Evolutionary conservation across 345 rosid species (phyloP), one percentile per base, ranked within the genome.

Genomic region (Citrus australasica): DNA sequence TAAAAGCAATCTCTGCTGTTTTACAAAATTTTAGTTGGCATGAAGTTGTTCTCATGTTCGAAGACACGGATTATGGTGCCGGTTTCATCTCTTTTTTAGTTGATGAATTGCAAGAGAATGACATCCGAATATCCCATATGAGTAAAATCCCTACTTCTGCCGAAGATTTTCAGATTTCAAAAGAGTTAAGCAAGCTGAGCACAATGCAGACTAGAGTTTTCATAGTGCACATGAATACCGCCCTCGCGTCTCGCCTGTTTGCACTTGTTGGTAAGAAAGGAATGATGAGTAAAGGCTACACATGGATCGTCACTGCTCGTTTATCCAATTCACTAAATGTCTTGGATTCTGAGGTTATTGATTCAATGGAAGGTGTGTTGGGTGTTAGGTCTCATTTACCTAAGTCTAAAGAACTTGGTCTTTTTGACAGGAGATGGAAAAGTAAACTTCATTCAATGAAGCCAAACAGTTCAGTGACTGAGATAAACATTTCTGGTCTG

Each of bases 281-380:
- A 40, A 82, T 88, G 89, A 82, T 85, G 73, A 80, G 80, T 24
- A 69, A 63, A 55, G 80, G 80, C 63, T 83, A 79, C 17, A 83
- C 67, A 1, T 86, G 91, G 91, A 76, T 88, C 35, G 27, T 85
- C 59, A 88, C 88, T 0, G 75, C 78, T 63, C 86, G 83, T 9
- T 7, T 73, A 13, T 67, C 81, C 1, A 33, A 78, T 73, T 73
- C 73, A 27, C 60, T 78, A 27, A 56, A 46, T 40, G 66, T 61
- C 14, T 17, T 76, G 28, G 51, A 38, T 22, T 0, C 19, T 11
- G 10, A 28, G 24, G 35, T 28, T 1, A 46, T 37, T 42, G 48
- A 65, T 30, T 76, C 63, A 14, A 76, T 51, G 78, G 71, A 76
- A n/a, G 71, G 78, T 24, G 71, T 76, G 38, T 48, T 66, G 35